Evolutionary conservation across 768 basidiomycete species (phyloP), one percentile per base, ranked within the genome.

Genomic region (Filobasidium floriforme): DNA sequence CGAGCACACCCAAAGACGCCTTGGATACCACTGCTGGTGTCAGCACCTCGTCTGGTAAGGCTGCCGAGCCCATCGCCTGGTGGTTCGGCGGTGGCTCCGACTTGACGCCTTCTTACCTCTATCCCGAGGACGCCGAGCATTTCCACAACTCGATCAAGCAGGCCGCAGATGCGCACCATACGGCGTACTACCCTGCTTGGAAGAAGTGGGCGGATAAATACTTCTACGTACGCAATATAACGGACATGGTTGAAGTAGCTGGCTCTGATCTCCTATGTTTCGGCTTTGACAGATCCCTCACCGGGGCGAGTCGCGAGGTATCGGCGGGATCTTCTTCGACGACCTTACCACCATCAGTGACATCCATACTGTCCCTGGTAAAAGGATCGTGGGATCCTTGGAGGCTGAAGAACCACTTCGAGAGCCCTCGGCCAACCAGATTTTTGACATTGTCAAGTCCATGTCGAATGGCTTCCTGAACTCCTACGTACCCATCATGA

Each of bases 31-130:
- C 71, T 9, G 75, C 73, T 26, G 78, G 79, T 43, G 79, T 79
- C 1, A 75, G 76, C 32, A 72, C 73, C 62, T 70, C 70, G n/a
- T 61, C 71, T 18, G 65, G 63, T 7, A 57, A 74, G 32, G 74
- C 80, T 28, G 82, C 84, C 9, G 83, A 84, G 70, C 79, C 89
- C 22, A 80, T 92, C 49, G 87, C 92, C 29, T 97, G 93, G 92
- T 99, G 94, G 96, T 99, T 98, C 75, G 94, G 96, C 22, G 96
- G 96, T 41, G 94, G 94, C 7, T 87, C 86, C 7, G 94, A 99
- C 77, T 83, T 98, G 40, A 99, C 96, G 0, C 94, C 94, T 1
- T 87, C 88, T 3, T 97, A 97, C 78, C 84, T 98, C 19, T 90
- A 87, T 80, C 86, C 87, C 65, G 88, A 89, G 65, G 96, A 98